phyloP scores from a whole-genome alignment of 345 rosid genomes.

The Salix viminalis region DNA sequence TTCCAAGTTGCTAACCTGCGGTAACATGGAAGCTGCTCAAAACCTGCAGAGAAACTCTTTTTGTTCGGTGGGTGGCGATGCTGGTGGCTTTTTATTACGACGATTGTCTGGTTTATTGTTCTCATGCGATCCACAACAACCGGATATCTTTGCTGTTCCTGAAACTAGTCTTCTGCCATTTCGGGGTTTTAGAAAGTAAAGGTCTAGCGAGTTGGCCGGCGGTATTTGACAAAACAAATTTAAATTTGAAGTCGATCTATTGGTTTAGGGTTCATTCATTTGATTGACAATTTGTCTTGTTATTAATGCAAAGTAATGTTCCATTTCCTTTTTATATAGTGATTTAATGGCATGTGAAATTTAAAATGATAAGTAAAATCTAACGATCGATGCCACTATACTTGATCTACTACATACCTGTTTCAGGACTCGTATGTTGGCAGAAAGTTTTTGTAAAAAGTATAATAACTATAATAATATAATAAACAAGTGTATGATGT shows the following conservation, averaged over 20 bases:
- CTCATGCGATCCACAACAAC: background rate
- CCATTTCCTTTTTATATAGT: background rate
- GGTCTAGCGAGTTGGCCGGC: background rate
- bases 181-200: background rate
- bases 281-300: background rate
- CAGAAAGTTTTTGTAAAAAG: no score
- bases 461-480: no score
- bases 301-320: background rate
- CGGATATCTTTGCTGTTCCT: background rate
- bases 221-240: background rate
- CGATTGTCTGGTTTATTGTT: background rate
- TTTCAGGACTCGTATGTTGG: no score
- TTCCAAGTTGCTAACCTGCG: background rate
- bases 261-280: background rate
- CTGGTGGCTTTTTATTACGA: background rate
- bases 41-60: background rate
- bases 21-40: background rate
- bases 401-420: background rate
- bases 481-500: no score
- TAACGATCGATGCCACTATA: background rate
- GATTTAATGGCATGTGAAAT: background rate
- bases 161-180: background rate
- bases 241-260: background rate
- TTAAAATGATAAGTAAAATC: background rate
- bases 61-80: background rate